Base-by-base conservation (phyloP, 2,329 filamentous ascomycete genomes). In the Pseudogymnoascus sp. region DNA sequence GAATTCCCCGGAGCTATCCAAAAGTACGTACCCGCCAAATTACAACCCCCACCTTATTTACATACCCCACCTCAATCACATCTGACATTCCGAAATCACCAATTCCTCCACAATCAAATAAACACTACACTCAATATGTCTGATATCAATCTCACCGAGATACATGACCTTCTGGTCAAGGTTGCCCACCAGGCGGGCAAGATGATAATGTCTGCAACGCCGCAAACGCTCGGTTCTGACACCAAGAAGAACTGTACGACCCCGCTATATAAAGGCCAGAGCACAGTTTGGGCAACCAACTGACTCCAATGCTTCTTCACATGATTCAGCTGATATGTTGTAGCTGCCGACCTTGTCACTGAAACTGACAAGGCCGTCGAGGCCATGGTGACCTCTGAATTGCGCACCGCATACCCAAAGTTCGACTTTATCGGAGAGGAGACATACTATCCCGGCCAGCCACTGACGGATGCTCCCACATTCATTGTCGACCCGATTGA, bases 401-500 rank as follows among this genome's bases (percentile, higher is more conserved):
- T 88, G 12, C 74, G 74, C 2, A 65, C 74, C 14, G 72, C 76
- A 16, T 87, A 85, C 71, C 85, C 86, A 1, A 65, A 71, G 63
- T 82, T 81, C 69, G 73, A 79, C 65, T 90, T 90, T 73, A 84
- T 91, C 72, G 88, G 88, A 70, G 88, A 90, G 71, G 89, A 93
- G 75, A 91, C 88, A 28, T 88, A 90, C 76, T 78, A 85, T 65
- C 82, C 87, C 1, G 88, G 88, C 67, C 75, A 79, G 68, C 76
- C 74, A 43, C 77, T 93, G 54, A 87, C 84, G 0, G 73, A 79
- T 30, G 80, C 80, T 14, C 89, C 89, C 1, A 93, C 89, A 43
- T 92, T 92, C 75, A 82, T 92, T 70, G 86, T 89, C 66, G 89
- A 93, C 72, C 89, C 89, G 47, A 92, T 93, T 67, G 89, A 93